phyloP scores from a whole-genome alignment of 73 alveolate species.

The Symbiodinium pilosum region DNA sequence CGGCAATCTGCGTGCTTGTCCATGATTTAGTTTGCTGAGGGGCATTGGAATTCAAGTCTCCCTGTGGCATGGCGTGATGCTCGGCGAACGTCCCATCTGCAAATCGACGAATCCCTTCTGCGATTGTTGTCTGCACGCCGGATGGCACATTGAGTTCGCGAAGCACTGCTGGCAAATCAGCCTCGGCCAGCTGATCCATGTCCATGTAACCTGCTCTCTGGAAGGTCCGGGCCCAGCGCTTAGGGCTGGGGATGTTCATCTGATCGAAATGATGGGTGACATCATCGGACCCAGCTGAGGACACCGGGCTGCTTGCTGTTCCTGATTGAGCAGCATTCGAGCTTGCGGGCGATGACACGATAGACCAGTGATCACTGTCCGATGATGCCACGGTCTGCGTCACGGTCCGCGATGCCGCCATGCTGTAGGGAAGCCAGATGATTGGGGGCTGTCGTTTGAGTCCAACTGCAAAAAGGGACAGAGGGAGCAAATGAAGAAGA shows the following conservation, averaged over 20 bases:
- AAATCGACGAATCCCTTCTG: not conserved
- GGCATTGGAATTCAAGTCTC: constrained; percentile 31
- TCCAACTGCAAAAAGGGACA: too few relatives aligned
- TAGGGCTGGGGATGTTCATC: not conserved
- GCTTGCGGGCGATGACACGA: too few relatives aligned
- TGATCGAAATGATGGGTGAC: not conserved
- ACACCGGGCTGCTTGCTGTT: too few relatives aligned
- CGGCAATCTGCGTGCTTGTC: too few relatives aligned
- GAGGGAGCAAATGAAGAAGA: too few relatives aligned
- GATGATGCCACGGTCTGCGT: too few relatives aligned
- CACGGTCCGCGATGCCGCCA: too few relatives aligned
- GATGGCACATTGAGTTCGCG: constrained; percentile 18
- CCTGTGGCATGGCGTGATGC: constrained; percentile 10
- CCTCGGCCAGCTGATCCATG: constrained; percentile 33
- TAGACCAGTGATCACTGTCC: too few relatives aligned
- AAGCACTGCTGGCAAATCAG: not conserved
- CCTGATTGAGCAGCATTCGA: too few relatives aligned
- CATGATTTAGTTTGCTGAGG: not conserved
- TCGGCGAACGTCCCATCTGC: not conserved
- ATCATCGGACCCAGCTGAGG: too few relatives aligned
- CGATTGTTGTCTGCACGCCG: not conserved
- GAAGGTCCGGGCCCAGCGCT: constrained; percentile 5
- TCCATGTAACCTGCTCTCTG: not conserved
- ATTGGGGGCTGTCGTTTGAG: too few relatives aligned
- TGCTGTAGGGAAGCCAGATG: too few relatives aligned